These are phyloP conservation scores for Aspergillus calidoustus DNA, from an alignment of 2,329 filamentous ascomycete genomes.

Conservation along the genomic window DNA sequence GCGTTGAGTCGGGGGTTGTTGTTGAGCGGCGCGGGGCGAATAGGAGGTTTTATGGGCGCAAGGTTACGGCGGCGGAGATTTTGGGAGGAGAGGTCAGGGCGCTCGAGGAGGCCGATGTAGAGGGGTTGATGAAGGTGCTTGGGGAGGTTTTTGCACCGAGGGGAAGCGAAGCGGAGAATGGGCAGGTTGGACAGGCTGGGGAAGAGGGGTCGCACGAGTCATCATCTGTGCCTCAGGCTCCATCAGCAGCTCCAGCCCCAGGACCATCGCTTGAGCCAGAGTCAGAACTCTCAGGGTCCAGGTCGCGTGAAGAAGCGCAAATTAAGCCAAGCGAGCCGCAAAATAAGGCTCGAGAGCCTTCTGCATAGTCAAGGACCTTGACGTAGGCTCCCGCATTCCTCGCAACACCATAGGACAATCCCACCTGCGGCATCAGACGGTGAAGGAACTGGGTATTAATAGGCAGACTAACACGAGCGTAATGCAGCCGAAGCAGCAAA, in stretches of 20 bases:
- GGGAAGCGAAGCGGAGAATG: neutral
- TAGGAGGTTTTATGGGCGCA: conserved; percentile 86
- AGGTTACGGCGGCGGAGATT: conserved; percentile 77
- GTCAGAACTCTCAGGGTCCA: neutral
- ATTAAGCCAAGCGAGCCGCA: neutral
- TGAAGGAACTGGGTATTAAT: neutral
- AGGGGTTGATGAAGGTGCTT: conserved; percentile 79
- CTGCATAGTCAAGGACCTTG: neutral
- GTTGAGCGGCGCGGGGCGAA: conserved; percentile 94
- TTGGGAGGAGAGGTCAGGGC: conserved; percentile 77
- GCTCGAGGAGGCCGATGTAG: conserved; percentile 76
- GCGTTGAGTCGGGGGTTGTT: conserved; percentile 84
- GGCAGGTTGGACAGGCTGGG: neutral
- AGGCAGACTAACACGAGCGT: neutral
- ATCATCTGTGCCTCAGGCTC: neutral
- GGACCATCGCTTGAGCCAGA: neutral
- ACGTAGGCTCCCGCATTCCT: neutral
- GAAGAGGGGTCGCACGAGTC: neutral
- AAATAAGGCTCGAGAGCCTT: neutral
- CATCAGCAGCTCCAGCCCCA: neutral
- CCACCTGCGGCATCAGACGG: neutral
- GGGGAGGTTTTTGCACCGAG: conserved; percentile 56
- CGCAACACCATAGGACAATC: neutral
- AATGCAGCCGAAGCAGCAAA: neutral
- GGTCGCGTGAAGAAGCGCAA: neutral